Evolutionary conservation across 2,329 filamentous ascomycete genomes (phyloP), one percentile per base, ranked within the genome.

Genomic region (Lachnellula arida): DNA sequence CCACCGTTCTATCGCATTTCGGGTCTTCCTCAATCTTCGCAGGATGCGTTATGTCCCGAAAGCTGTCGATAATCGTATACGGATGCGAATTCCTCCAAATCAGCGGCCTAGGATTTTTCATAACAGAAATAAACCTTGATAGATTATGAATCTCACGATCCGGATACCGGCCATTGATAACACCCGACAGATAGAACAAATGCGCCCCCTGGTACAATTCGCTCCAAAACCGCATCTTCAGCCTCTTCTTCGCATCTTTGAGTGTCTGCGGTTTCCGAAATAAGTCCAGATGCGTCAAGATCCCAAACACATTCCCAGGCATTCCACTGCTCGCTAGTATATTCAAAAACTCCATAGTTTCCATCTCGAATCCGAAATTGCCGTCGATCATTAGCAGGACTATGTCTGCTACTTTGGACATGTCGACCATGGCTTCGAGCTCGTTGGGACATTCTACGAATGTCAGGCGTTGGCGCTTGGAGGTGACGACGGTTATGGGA

Each of bases 291-390:
- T 99, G 95, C 15, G 94, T 97, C 46, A 99, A 81, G 55, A 99
- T 92, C 51, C 94, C 94, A 70, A 99, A 97, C 39, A 99, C 92
- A 67, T 99, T 99, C 62, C 94, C 93, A 0, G 95, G 94, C 93
- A 99, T 97, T 72, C 94, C 94, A 32, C 89, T 96, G 2, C 91
- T 85, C n/a, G 89, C 88, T 50, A 99, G 78, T 17, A 97, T 86
- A 66, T 97, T 97, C 68, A 99, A 77, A 60, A 99, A 99, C 74
- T 99, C 94, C 94, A 99, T 99, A 0, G 94, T 99, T 79, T 99
- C 94, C 94, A 99, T 99, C 75, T 99, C 94, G 70, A 99, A 99
- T 14, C 94, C 95, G 68, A 89, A 99, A 74, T 97, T 97, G 54
- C 94, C 95, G 70, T 99, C 94, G 65, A 99, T 99, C 89, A 99